Percentiles rank a stretch among this genome's conserved stretches.
phyloP scores from a whole-genome alignment of 225 moss, liverwort and hornwort genomes.

The Antitrichia curtipendula region DNA sequence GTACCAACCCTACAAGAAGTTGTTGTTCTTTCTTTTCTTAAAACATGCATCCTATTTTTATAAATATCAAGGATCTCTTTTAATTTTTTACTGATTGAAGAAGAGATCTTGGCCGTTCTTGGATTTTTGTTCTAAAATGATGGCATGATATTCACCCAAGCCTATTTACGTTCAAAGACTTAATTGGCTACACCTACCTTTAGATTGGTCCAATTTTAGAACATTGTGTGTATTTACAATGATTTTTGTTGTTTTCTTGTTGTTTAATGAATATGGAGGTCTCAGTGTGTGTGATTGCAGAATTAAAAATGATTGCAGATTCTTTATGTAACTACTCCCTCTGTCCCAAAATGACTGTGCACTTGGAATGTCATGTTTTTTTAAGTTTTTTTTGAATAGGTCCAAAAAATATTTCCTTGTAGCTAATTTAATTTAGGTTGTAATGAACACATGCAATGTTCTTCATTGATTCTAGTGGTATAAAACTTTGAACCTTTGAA shows the following conservation, averaged over 20 bases:
- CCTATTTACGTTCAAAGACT: background rate
- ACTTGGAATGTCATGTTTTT: too few relatives aligned
- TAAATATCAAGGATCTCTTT: background rate
- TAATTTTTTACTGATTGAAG: background rate
- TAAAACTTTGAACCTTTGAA: too few relatives aligned
- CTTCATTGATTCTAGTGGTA: too few relatives aligned
- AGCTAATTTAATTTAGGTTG: too few relatives aligned
- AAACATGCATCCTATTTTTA: background rate
- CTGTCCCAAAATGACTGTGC: too few relatives aligned
- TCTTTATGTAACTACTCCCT: too few relatives aligned
- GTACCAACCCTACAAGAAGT: accelerated
- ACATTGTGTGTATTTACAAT: accelerated
- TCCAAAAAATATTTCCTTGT: too few relatives aligned
- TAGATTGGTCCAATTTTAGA: background rate
- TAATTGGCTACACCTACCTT: background rate
- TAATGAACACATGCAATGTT: too few relatives aligned
- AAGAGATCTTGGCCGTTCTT: background rate
- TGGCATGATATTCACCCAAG: background rate
- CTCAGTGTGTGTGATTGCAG: accelerated
- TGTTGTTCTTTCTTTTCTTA: background rate
- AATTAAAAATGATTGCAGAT: background rate
- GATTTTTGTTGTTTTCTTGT: background rate
- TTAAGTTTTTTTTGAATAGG: too few relatives aligned
- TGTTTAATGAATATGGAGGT: background rate
- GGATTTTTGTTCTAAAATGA: background rate